Base-by-base conservation (phyloP, 1,284 basidiomycete species). In the Phylloporus gajari region DNA sequence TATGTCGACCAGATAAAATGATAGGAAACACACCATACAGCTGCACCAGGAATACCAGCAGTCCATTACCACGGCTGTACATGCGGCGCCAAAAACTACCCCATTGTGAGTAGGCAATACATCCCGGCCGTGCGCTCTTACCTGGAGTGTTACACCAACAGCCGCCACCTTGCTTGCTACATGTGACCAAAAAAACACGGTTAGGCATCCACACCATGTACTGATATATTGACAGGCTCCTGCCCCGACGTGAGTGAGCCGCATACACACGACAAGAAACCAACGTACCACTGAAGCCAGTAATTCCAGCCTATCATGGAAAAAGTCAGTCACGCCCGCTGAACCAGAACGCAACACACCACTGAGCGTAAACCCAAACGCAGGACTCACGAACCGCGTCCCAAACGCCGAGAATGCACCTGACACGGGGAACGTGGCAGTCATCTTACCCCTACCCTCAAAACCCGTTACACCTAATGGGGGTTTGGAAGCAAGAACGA, bases 331-430 rank as follows among this genome's bases (percentile, higher is more conserved):
- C n/a, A 44, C 40, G 30, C 30, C 56, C 30, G 8, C 35, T 35
- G 35, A 44, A 27, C 61, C 19, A 13, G 27, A 13, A 62, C n/a
- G 13, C 5, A 42, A 46, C 42, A 62, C 61, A 1, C 35, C 25
- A 87, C 87, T 87, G 40, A 88, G 80, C 23, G 89, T 87, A 75
- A 90, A 90, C 5, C 88, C 89, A 27, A 89, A 80, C 1, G 87
- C 86, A 27, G 88, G 87, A 38, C 88, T 88, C 48, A 88, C 85
- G 56, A 86, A 88, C 51, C 86, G 81, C 23, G 78, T 79, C 5
- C 85, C 86, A 68, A 88, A 89, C 32, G 83, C 78, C 13, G 88
- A 85, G 74, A 90, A 90, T 15, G 87, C 86, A 23, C 88, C 88
- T 13, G 88, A 87, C 30, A 90, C 85, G 35, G 88, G 81, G 51